These are phyloP conservation scores for Neurospora sp. DNA, from an alignment of 2,329 filamentous ascomycete genomes.

Conservation along the genomic window DNA sequence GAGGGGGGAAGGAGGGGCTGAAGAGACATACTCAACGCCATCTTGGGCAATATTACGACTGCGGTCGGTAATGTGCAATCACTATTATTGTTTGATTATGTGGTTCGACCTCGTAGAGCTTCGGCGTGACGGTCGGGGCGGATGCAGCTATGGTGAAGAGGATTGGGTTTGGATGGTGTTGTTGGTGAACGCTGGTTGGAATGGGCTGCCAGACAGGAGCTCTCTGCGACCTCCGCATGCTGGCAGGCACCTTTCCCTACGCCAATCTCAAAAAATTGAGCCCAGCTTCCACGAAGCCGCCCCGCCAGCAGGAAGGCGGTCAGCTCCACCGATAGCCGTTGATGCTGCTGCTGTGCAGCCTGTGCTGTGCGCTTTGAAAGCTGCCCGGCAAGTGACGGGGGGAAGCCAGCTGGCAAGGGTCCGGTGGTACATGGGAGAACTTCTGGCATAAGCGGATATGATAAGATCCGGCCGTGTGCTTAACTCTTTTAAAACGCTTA, in stretches of 20 bases:
- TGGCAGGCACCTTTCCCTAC: conserved; percentile 14
- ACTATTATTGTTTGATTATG: conserved; percentile 1
- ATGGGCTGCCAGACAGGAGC: conserved; percentile 5
- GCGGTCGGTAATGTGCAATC: background rate
- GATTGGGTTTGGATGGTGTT: background rate
- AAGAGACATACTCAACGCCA: conserved; percentile 47
- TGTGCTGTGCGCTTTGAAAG: background rate
- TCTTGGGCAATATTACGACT: conserved; percentile 25
- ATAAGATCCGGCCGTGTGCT: background rate
- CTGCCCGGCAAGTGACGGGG: background rate
- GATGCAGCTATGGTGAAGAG: conserved; percentile 6
- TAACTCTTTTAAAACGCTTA: background rate
- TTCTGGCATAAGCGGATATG: background rate
- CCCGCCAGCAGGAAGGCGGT: background rate
- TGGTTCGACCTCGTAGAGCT: conserved; percentile 2
- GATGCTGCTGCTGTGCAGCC: background rate
- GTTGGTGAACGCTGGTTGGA: conserved; percentile 3
- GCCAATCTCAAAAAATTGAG: conserved; percentile 19
- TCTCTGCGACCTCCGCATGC: conserved; percentile 8
- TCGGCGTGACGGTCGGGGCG: background rate
- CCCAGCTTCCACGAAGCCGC: conserved; percentile 1
- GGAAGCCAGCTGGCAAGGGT: background rate
- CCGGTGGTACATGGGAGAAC: background rate
- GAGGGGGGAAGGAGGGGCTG: conserved; percentile 1
- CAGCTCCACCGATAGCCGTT: background rate